phyloP scores from a whole-genome alignment of 768 basidiomycete species.

The Naganishia antarctica region DNA sequence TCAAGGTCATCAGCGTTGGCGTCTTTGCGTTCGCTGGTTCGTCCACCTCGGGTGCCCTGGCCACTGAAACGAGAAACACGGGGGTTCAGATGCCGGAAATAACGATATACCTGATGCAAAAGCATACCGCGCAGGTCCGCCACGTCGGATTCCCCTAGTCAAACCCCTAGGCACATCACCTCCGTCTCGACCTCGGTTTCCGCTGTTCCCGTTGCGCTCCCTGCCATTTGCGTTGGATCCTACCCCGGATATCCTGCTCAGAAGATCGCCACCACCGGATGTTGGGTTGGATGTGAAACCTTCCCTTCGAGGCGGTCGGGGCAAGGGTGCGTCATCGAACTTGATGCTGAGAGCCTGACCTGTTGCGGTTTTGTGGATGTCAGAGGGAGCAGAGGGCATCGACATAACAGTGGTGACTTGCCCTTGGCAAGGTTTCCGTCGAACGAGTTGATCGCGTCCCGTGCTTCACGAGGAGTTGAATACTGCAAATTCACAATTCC shows the following conservation, averaged over 20 bases:
- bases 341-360: slow-evolving; percentile 29
- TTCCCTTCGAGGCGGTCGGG: slow-evolving; percentile 16
- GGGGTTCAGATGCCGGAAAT: background rate
- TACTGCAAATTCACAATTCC: slow-evolving; percentile 76
- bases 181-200: slow-evolving; percentile 27
- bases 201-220: slow-evolving; percentile 17
- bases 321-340: slow-evolving; percentile 25
- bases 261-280: slow-evolving; percentile 30
- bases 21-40: slow-evolving; percentile 4
- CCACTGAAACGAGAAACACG: background rate
- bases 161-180: slow-evolving; percentile 18
- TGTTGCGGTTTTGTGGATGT: background rate
- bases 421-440: slow-evolving; percentile 85
- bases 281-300: slow-evolving; percentile 1
- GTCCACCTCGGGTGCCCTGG: slow-evolving; percentile 9
- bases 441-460: slow-evolving; percentile 74
- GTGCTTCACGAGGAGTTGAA: slow-evolving; percentile 72
- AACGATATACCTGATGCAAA: background rate
- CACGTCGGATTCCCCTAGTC: slow-evolving; percentile 12
- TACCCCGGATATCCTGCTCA: slow-evolving; percentile 38
- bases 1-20: slow-evolving; percentile 68
- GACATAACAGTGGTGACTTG: slow-evolving; percentile 43
- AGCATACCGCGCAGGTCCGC: slow-evolving; percentile 10
- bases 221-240: background rate
- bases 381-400: background rate